Evolutionary conservation across 2,329 filamentous ascomycete species (phyloP).

Genomic region (Epichloe coenophiala): DNA sequence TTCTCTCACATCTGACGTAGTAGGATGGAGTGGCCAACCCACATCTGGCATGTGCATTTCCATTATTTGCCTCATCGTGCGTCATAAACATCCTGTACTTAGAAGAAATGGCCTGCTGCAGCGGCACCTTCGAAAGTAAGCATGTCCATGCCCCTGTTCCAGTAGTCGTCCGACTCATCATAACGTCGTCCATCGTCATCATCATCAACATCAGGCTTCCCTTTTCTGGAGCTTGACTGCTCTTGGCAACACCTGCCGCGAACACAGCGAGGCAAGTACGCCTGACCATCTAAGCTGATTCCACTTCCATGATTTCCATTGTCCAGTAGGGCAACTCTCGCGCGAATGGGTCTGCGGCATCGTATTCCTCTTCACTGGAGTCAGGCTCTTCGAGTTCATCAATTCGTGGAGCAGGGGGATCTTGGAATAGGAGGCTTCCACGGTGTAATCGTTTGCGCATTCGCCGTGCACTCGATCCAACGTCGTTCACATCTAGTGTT

Average conservation of each 20-base stretch:
- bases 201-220: not conserved
- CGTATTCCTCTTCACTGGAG: slow-evolving; percentile 31
- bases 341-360: slow-evolving; percentile 28
- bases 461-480: slow-evolving; percentile 33
- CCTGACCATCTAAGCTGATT: slow-evolving; percentile 17
- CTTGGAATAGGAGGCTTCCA: slow-evolving; percentile 33
- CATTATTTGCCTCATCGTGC: not conserved
- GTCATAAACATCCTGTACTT: not conserved
- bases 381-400: slow-evolving; percentile 41
- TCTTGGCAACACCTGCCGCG: not conserved
- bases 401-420: slow-evolving; percentile 37
- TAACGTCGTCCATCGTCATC: not conserved
- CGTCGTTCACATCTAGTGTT: slow-evolving; percentile 26
- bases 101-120: not conserved
- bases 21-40: not conserved
- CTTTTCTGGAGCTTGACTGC: not conserved
- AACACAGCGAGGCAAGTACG: not conserved
- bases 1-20: not conserved
- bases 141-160: not conserved
- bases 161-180: not conserved
- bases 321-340: slow-evolving; percentile 37
- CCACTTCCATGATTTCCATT: slow-evolving; percentile 38
- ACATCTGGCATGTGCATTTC: not conserved
- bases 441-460: slow-evolving; percentile 33
- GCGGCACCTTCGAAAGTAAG: not conserved